Evolutionary conservation across 2,329 filamentous ascomycete species (phyloP), one percentile per base, ranked within the genome.

Genomic region (Cladophialophora chaetospira): DNA sequence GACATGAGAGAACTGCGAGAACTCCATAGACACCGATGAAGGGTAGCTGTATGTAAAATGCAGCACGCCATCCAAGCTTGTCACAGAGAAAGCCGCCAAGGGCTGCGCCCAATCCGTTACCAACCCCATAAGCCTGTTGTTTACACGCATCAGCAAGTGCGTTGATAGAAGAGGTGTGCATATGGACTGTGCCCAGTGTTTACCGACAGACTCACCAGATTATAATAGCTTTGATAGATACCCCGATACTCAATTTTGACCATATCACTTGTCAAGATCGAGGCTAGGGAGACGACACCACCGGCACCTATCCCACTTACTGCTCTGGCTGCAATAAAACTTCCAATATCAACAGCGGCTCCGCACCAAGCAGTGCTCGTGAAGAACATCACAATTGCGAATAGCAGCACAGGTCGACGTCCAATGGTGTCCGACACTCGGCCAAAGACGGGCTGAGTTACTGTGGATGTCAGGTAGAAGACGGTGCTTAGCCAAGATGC

Each of bases 401-500:
- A 78, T 9, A 91, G 73, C 65, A 89, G 91, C 1, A 87, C 79
- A 15, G 78, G 74, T 57, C 72, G 66, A 11, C 73, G 73, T 9
- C 89, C 88, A 57, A 91, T 73, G 0, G 86, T 85, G 71, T 93
- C 89, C 1, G 88, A 91, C 1, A 91, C 70, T 2, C 89, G 81
- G 2, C 88, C 89, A 62, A 89, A 82, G 1, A 93, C 74, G 0
- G 89, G 88, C 71, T 91, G 87, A 55, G 90, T 87, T 21, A 86
- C 84, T 1, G 88, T 91, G 3, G 84, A 88, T 0, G 89, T 91
- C 33, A 94, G 78, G 31, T 93, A 73, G 63, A 91, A 93, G 0
- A 88, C 84, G 0, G 89, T 93, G 1, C 88, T 91, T 3, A 93
- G 78, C 89, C 89, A 94, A 1, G 88, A 91, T 2, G 89, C 89